Conservation (phyloP, 345 rosid species). For the Brassica carinata region DNA sequence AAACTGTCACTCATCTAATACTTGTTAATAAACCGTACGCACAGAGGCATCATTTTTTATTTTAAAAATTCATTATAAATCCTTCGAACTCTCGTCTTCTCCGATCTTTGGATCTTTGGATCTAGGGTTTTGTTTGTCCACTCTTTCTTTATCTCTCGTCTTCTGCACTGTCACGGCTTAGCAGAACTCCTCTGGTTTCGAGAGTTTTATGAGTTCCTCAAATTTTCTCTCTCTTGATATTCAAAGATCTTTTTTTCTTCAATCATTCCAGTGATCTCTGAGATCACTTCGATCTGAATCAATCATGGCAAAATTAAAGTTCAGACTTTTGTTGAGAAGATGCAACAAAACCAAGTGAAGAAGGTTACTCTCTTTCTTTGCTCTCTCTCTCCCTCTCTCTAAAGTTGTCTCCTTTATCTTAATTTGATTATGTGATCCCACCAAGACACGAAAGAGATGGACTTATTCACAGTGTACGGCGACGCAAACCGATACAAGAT, state of each 20-base stretch:
- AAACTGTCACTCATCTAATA: conserved; percentile 21
- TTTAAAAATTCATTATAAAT: background rate
- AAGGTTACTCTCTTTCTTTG: conserved; percentile 19
- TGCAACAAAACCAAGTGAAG: conserved; percentile 38
- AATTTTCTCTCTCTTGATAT: background rate
- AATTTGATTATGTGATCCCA: too few relatives aligned
- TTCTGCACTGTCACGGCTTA: background rate
- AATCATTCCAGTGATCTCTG: background rate
- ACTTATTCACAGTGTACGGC: conserved; percentile 31
- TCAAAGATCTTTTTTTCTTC: background rate
- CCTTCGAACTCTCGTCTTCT: conserved; percentile 21
- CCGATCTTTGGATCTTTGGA: conserved; percentile 10
- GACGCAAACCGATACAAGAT: conserved; percentile 85
- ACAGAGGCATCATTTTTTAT: background rate
- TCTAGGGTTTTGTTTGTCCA: conserved; percentile 19
- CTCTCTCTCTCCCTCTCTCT: background rate
- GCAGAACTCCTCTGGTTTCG: background rate
- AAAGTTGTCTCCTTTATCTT: too few relatives aligned
- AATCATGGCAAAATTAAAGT: background rate
- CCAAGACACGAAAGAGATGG: too few relatives aligned
- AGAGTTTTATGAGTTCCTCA: background rate
- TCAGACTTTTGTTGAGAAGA: conserved; percentile 14
- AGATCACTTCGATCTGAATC: conserved; percentile 1
- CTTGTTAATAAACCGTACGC: conserved; percentile 24
- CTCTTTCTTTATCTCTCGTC: background rate